Conservation (phyloP, 805 yeast genomes). For the Lipomyces lipofer region DNA sequence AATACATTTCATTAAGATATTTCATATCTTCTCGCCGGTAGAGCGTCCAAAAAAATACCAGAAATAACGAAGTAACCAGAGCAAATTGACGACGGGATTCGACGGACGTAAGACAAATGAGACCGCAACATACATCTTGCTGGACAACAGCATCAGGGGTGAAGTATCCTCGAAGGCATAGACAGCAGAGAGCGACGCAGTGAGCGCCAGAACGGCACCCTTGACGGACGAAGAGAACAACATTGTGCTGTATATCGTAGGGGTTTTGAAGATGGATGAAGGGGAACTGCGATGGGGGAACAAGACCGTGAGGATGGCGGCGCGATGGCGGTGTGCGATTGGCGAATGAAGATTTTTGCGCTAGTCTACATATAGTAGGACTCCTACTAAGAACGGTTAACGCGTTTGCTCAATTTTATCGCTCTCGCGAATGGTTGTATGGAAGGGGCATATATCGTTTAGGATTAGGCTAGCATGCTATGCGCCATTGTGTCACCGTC, state of each 20-base stretch:
- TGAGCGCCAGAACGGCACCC: conserved; percentile 24
- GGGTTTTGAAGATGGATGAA: conserved; percentile 2
- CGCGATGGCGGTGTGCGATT: conserved; percentile 2
- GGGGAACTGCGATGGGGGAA: background rate
- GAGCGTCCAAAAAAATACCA: too few species aligned
- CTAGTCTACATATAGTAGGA: conserved; percentile 3
- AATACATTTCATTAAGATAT: too few species aligned
- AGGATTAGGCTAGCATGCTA: too few species aligned
- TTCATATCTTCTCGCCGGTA: too few species aligned
- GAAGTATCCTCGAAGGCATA: conserved; percentile 34
- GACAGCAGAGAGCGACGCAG: conserved; percentile 27
- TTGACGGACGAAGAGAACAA: conserved; percentile 21
- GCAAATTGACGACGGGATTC: too few species aligned
- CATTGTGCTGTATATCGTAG: conserved; percentile 9
- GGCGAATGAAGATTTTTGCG: background rate
- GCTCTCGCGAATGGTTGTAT: too few species aligned
- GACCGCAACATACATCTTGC: conserved; percentile 23
- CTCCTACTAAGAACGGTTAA: background rate
- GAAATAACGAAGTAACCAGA: too few species aligned
- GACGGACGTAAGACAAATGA: background rate
- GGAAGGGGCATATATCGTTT: too few species aligned
- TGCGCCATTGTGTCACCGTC: background rate
- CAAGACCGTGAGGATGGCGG: background rate
- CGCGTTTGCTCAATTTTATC: too few species aligned
- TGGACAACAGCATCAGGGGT: conserved; percentile 32